Percentiles rank a stretch among this genome's conserved stretches.
phyloP scores from a whole-genome alignment of 2,329 filamentous ascomycete species.

The Alternaria ventricosa region DNA sequence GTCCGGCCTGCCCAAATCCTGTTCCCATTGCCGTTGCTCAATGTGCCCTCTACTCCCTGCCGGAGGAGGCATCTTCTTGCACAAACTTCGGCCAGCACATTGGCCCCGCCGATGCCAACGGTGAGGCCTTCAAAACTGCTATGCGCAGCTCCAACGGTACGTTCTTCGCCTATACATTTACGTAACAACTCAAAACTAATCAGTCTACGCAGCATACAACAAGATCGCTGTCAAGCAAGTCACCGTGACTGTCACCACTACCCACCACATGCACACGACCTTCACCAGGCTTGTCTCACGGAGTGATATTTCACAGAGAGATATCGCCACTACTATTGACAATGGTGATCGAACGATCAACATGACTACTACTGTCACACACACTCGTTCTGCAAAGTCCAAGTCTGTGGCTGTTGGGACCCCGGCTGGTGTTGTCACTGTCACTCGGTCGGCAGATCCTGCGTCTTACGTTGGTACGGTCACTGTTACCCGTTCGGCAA shows the following conservation, averaged over 20 bases:
- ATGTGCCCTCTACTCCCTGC: constrained; percentile 20
- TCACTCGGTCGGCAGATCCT: not conserved
- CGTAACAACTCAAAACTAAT: not conserved
- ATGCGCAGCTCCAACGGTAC: constrained; percentile 24
- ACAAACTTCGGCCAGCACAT: constrained; percentile 17
- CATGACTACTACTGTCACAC: not conserved
- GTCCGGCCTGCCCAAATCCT: constrained; percentile 24
- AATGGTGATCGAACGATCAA: not conserved
- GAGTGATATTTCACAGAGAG: not conserved
- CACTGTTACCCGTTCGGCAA: not conserved
- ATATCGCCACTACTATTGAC: not conserved
- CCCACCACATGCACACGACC: not conserved
- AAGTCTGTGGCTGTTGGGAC: not conserved
- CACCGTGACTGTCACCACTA: not conserved
- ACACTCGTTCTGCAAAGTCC: not conserved
- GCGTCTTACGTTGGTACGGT: not conserved
- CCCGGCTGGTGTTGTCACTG: not conserved
- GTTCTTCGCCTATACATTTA: not conserved
- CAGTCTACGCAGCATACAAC: not conserved
- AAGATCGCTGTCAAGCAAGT: not conserved
- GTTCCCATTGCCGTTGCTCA: constrained; percentile 8
- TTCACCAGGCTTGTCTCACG: not conserved
- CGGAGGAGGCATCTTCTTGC: constrained; percentile 1
- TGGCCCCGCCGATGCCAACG: constrained; percentile 14
- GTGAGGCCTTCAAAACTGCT: constrained; percentile 13